Evolutionary conservation across 83 land plant genomes (phyloP).

Genomic region (Picea engelmannii): DNA sequence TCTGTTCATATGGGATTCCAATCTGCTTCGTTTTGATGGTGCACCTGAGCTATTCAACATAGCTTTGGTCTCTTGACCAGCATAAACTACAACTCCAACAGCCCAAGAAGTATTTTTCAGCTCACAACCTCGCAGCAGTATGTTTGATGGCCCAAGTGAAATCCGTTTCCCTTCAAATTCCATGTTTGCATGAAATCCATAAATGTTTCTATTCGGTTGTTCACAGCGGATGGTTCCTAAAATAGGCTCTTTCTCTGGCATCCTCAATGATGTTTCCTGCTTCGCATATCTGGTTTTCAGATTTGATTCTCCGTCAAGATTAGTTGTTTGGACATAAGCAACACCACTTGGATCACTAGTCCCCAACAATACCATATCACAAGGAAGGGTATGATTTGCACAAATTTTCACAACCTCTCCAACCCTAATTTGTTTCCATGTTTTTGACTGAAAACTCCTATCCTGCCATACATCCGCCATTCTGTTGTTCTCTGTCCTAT

Average conservation of each 20-base stretch:
- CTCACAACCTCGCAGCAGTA: slow-evolving; percentile 93
- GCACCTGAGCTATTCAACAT: slow-evolving; percentile 98
- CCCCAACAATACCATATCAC: slow-evolving; percentile 80
- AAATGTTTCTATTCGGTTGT: slow-evolving; percentile 92
- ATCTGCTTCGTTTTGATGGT: slow-evolving; percentile 87
- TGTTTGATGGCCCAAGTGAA: slow-evolving; percentile 89
- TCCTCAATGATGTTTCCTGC: slow-evolving; percentile 67
- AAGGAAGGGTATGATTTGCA: slow-evolving; percentile 80
- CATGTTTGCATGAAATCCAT: slow-evolving; percentile 84
- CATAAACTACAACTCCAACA: slow-evolving; percentile 87
- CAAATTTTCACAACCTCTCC: slow-evolving; percentile 80
- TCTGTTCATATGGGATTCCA: slow-evolving; percentile 87
- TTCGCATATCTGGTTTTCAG: slow-evolving; percentile 88
- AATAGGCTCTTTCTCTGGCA: slow-evolving; percentile 28
- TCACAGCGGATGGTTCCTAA: slow-evolving; percentile 72
- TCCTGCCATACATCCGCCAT: slow-evolving; percentile 47
- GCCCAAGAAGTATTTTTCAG: slow-evolving; percentile 93
- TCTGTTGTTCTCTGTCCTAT: slow-evolving; percentile 75
- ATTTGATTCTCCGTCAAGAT: slow-evolving; percentile 92
- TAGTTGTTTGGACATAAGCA: slow-evolving; percentile 86
- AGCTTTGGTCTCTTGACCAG: slow-evolving; percentile 92
- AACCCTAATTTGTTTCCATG: slow-evolving; percentile 78
- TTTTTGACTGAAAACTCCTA: slow-evolving; percentile 49
- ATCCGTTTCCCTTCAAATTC: slow-evolving; percentile 70
- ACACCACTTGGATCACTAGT: slow-evolving; percentile 88